Evolutionary conservation across 169 alveolate species (phyloP), one percentile per base, ranked within the genome.

Genomic region (Eimeria sp.): DNA sequence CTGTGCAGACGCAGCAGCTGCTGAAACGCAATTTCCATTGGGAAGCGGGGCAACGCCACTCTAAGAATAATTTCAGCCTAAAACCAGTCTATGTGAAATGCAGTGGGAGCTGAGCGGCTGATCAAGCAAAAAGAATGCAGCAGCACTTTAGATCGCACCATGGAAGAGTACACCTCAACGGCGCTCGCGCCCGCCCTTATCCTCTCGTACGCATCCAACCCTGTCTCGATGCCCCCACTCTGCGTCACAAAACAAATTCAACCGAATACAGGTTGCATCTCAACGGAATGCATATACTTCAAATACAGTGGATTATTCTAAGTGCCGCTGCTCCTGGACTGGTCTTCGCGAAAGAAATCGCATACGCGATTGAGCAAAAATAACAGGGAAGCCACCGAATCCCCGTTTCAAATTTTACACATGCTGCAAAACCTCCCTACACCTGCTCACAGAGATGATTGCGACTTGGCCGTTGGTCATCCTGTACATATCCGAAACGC

Each of bases 171-270:
- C 77, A 98, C 71, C 85, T 98, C 99, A 37, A 98, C 98, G 6
- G 96, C 97, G 6, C 99, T 97, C 14, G 99, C 99, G 14, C 99
- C 99, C 0, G 99, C 99, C 72, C 98, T 99, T 14, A 98, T 97
- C 95, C 97, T 97, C 80, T 97, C 98, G 80, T 98, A 95, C 33
- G 98, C 99, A 89, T 98, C 99, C 49, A 83, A 95, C 13, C 98
- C 98, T 6, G 97, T 90, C 60, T 97, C 97, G 83, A 98, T 97
- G n/a, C 99, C 99, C 52, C 99, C 99, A 37, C 98, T 94, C 98
- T 97, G 97, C 9, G 56, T 18, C 43, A 46, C 23, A 30, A 11
- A 33, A 14, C 40, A 54, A 13, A 16, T 6, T 2, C 33, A 16
- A 30, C 52, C 33, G 33, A 25, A 87, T 13, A 13, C 11, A 16